Evolutionary conservation across 2,329 filamentous ascomycete species (phyloP).

Genomic region (Aspergillus jensenii): DNA sequence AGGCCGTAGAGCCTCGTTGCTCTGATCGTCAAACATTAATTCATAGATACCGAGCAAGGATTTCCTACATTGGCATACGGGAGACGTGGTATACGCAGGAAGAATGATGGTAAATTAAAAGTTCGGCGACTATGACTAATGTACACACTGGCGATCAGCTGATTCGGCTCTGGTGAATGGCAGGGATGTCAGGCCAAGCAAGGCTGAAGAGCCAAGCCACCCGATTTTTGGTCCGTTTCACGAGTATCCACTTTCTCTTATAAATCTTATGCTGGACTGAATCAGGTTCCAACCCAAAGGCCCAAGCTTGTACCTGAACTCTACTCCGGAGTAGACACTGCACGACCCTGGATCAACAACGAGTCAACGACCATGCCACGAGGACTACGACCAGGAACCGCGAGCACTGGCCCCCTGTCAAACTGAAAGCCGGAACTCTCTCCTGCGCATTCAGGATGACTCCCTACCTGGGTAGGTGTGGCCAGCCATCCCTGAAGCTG

Average conservation of each 20-base stretch:
- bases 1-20: no score
- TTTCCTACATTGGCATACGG: no score
- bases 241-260: not conserved
- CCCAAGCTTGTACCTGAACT: not conserved
- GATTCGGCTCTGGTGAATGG: not conserved
- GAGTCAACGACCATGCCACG: not conserved
- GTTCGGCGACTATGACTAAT: no score
- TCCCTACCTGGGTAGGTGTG: no score
- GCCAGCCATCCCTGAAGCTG: no score
- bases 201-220: not conserved
- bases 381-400: not conserved
- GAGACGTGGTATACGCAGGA: no score
- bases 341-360: not conserved
- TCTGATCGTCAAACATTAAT: no score
- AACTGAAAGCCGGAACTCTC: not conserved
- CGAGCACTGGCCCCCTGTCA: not conserved
- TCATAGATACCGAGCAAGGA: no score
- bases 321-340: not conserved
- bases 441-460: not conserved
- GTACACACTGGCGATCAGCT: not conserved
- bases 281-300: not conserved
- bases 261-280: not conserved
- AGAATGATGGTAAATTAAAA: no score
- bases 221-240: not conserved
- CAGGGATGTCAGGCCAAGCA: not conserved